Evolutionary conservation across 1,139 yeast species (phyloP).

Genomic region (Hyphopichia burtonii): DNA sequence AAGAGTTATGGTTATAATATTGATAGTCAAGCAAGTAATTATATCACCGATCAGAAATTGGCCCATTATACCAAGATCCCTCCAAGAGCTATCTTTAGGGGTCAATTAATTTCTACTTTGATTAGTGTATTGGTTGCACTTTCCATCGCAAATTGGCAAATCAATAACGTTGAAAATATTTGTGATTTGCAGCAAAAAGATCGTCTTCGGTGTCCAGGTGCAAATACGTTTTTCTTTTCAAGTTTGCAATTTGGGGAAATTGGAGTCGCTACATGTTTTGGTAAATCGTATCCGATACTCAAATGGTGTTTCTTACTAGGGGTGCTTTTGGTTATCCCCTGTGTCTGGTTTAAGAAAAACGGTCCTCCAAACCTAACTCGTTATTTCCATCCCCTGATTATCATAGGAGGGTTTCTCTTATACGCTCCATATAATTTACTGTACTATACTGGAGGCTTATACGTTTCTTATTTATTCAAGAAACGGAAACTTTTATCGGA

Average conservation of each 20-base stretch:
- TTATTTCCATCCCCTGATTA: slow-evolving; percentile 47
- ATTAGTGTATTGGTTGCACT: slow-evolving; percentile 24
- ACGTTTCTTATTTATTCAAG: slow-evolving; percentile 48
- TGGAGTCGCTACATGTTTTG: slow-evolving; percentile 34
- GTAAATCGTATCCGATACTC: slow-evolving; percentile 31
- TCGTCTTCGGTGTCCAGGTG: slow-evolving; percentile 33
- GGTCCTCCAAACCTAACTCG: slow-evolving; percentile 26
- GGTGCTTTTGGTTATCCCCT: slow-evolving; percentile 25
- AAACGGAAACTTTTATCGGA: slow-evolving; percentile 54
- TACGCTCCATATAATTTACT: slow-evolving; percentile 58
- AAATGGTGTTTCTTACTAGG: slow-evolving; percentile 37
- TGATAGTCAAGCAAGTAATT: slow-evolving; percentile 36
- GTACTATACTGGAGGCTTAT: slow-evolving; percentile 53
- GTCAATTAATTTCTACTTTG: slow-evolving; percentile 30
- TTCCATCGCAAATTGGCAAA: slow-evolving; percentile 29
- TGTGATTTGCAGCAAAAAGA: slow-evolving; percentile 27
- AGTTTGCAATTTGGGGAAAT: slow-evolving; percentile 37
- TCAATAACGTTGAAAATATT: slow-evolving; percentile 22
- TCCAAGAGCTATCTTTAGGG: slow-evolving; percentile 33
- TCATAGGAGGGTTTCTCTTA: slow-evolving; percentile 45
- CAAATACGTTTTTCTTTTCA: slow-evolving; percentile 31
- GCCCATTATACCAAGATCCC: slow-evolving; percentile 36
- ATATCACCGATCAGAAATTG: slow-evolving; percentile 35
- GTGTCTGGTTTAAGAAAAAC: slow-evolving; percentile 23
- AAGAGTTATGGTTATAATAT: slow-evolving; percentile 40